A percentile compares a stretch with the other conserved stretches of the same genome.
These are phyloP conservation scores for Picea sitchensis DNA, from an alignment of 75 land plant species.

Conservation along the genomic window DNA sequence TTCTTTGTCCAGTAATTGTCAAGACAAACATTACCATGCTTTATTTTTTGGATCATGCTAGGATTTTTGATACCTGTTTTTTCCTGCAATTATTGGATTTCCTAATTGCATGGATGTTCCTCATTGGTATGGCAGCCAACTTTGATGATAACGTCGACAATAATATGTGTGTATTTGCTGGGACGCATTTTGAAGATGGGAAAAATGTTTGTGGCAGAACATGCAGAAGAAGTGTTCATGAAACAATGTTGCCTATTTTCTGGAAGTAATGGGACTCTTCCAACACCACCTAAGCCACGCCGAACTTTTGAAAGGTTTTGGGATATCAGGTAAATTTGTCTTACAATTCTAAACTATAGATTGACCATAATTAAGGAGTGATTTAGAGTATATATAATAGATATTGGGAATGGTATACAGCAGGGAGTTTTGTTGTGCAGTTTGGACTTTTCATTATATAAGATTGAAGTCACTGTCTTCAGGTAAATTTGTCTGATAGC, in stretches of 20 bases:
- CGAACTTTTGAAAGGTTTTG: constrained; percentile 38
- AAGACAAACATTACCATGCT: neutral
- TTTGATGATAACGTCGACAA: constrained; percentile 33
- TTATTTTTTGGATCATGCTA: neutral
- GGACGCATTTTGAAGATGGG: constrained; percentile 39
- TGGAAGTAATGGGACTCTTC: neutral
- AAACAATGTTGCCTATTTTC: constrained; percentile 24
- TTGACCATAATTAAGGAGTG: neutral
- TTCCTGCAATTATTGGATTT: neutral
- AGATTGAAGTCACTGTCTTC: constrained; percentile 3
- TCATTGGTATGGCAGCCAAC: constrained; percentile 23
- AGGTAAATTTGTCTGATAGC: constrained; percentile 13
- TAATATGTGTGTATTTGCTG: constrained; percentile 29
- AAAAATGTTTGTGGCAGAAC: constrained; percentile 34
- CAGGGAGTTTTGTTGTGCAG: no score
- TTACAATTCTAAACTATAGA: neutral
- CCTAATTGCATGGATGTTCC: neutral
- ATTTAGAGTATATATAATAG: neutral
- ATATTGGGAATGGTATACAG: no score
- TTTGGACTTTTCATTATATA: no score
- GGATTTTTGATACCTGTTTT: neutral
- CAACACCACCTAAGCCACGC: constrained; percentile 27
- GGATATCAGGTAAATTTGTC: constrained; percentile 21
- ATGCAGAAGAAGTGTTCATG: constrained; percentile 37
- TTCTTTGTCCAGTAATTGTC: neutral